Evolutionary conservation across 768 basidiomycete genomes (phyloP).

Genomic region (Termitomyces sp.): DNA sequence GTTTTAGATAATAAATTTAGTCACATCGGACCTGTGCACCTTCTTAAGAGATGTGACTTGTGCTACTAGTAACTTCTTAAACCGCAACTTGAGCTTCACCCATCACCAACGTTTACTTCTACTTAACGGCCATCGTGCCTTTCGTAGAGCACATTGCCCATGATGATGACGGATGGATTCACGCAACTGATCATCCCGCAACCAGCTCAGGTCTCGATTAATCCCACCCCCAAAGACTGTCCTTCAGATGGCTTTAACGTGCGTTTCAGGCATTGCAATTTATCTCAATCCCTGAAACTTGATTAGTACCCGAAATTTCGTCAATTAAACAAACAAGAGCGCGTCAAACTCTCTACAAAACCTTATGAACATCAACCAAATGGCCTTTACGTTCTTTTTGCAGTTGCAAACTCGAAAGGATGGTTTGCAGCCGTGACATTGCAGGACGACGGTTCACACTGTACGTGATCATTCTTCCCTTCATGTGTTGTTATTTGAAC

Average conservation of each 20-base stretch:
- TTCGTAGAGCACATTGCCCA: not conserved
- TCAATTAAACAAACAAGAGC: conserved; percentile 57
- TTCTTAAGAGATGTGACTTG: not conserved
- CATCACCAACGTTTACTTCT: conserved; percentile 2
- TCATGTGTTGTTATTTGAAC: not conserved
- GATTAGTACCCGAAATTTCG: conserved; percentile 46
- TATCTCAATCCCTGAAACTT: not conserved
- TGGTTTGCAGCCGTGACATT: conserved; percentile 67
- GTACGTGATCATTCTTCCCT: conserved; percentile 24
- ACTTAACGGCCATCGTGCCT: not conserved
- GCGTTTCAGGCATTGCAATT: conserved; percentile 15
- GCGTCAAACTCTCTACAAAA: conserved; percentile 57
- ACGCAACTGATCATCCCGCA: conserved; percentile 34
- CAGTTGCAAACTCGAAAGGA: conserved; percentile 54
- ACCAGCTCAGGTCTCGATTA: conserved; percentile 33
- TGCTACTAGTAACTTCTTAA: not conserved
- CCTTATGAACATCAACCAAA: conserved; percentile 43
- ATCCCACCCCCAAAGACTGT: conserved; percentile 33
- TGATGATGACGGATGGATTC: conserved; percentile 29
- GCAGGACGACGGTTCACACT: conserved; percentile 30
- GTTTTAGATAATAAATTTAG: too few species aligned
- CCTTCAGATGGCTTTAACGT: conserved; percentile 45
- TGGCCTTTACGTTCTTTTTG: conserved; percentile 46
- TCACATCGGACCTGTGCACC: too few species aligned
- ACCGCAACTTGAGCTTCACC: not conserved